Percentiles rank a stretch among this genome's conserved stretches.
Evolutionary conservation across 495 filamentous ascomycete species (phyloP).

Genomic region (Cercophora scortea): DNA sequence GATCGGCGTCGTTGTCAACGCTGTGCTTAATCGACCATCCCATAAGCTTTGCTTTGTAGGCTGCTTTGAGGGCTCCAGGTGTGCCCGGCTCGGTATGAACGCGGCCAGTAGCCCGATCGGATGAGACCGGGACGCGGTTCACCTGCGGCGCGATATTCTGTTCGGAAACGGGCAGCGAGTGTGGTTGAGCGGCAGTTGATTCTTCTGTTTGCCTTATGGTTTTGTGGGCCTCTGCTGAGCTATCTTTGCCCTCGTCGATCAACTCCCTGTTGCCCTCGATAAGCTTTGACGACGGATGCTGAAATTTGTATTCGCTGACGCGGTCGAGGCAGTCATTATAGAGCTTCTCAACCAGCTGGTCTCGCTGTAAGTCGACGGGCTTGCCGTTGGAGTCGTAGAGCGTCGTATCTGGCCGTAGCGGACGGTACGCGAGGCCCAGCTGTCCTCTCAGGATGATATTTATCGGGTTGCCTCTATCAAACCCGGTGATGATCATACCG

Average conservation of each 20-base stretch:
- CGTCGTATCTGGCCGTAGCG: conserved; percentile 74
- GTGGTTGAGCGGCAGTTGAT: conserved; percentile 36
- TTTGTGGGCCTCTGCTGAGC: conserved; percentile 58
- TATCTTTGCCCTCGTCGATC: conserved; percentile 77
- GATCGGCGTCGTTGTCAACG: conserved; percentile 52
- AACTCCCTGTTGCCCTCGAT: conserved; percentile 79
- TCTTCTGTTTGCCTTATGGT: conserved; percentile 68
- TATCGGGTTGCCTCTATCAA: conserved; percentile 89
- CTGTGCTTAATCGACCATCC: conserved; percentile 73
- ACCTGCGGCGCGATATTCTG: conserved; percentile 40
- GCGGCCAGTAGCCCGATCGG: conserved; percentile 53
- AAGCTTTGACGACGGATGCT: conserved; percentile 55
- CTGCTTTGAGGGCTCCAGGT: conserved; percentile 53
- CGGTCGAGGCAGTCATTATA: conserved; percentile 93
- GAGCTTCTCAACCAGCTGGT: conserved; percentile 76
- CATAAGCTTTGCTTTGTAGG: conserved; percentile 61
- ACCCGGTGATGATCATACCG: conserved; percentile 95
- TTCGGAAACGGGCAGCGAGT: conserved; percentile 37
- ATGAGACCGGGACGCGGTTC: conserved; percentile 49
- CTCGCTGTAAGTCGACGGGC: conserved; percentile 68
- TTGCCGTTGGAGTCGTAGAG: conserved; percentile 85
- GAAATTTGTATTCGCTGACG: conserved; percentile 80
- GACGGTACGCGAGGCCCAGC: conserved; percentile 77
- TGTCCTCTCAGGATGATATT: conserved; percentile 87
- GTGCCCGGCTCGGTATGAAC: conserved; percentile 49